These are phyloP conservation scores for Zygosaccharomyces bisporus DNA, from an alignment of 805 yeast species.

Conservation along the genomic window DNA sequence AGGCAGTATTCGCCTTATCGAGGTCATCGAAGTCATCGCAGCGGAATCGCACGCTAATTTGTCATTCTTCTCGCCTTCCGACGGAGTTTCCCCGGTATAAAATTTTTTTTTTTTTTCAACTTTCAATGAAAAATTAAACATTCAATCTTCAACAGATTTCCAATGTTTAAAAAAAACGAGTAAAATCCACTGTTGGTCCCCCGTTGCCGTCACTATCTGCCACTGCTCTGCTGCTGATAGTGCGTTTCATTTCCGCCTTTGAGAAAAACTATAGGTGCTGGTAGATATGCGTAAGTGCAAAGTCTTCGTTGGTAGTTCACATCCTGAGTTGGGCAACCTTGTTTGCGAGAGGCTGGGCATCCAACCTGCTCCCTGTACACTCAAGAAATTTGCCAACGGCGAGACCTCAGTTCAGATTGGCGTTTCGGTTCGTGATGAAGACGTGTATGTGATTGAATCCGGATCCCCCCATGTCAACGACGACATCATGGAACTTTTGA, in stretches of 20 bases:
- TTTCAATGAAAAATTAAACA: neutral
- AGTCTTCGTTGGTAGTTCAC: slow-evolving; percentile 94
- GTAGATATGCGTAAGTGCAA: slow-evolving; percentile 87
- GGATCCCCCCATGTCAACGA: slow-evolving; percentile 88
- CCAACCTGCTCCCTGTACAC: slow-evolving; percentile 87
- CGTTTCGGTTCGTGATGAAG: slow-evolving; percentile 93
- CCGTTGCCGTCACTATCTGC: neutral
- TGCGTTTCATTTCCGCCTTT: neutral
- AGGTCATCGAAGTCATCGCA: slow-evolving; percentile 2
- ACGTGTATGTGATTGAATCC: slow-evolving; percentile 87
- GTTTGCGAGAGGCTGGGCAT: slow-evolving; percentile 91
- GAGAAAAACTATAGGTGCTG: neutral
- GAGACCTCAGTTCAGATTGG: slow-evolving; percentile 97
- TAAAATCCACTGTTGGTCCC: neutral
- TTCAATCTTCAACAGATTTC: neutral
- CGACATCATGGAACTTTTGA: slow-evolving; percentile 92
- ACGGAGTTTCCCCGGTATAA: slow-evolving; percentile 10
- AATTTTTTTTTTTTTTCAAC: slow-evolving; percentile 3
- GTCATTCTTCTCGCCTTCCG: slow-evolving; percentile 1
- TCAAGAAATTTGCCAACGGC: slow-evolving; percentile 92
- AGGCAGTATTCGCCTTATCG: neutral
- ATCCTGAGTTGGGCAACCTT: slow-evolving; percentile 86
- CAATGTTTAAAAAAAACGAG: neutral
- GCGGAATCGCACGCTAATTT: slow-evolving; percentile 1
- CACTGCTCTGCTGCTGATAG: neutral